phyloP scores from a whole-genome alignment of 164 flowering plant species.

The Nymphaea colorata region DNA sequence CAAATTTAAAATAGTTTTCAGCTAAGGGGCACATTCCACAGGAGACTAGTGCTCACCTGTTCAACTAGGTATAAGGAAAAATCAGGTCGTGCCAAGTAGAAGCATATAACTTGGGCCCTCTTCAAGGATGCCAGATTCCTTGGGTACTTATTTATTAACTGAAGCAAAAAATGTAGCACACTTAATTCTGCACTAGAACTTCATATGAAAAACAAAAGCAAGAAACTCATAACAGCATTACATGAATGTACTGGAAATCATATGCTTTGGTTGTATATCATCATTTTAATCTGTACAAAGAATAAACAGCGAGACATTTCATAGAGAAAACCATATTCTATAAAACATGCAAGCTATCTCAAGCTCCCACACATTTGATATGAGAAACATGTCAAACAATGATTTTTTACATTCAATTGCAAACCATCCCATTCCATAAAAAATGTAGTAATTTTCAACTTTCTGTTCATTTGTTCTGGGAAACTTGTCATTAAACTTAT shows the following conservation, averaged over 20 bases:
- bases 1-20: not conserved
- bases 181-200: not conserved
- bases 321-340: not conserved
- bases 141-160: slow-evolving; percentile 64
- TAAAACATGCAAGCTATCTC: too few species aligned
- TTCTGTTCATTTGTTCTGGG: too few species aligned
- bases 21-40: not conserved
- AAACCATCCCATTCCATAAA: too few species aligned
- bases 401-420: too few species aligned
- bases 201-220: not conserved
- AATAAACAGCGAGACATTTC: not conserved
- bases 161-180: slow-evolving; percentile 9
- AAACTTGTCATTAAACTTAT: too few species aligned
- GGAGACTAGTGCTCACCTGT: slow-evolving; percentile 31
- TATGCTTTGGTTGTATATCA: too few species aligned
- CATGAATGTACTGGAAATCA: too few species aligned
- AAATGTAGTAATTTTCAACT: too few species aligned
- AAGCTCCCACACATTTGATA: too few species aligned
- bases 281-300: too few species aligned
- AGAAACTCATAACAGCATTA: too few species aligned
- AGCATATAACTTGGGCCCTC: slow-evolving; percentile 66
- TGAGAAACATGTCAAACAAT: too few species aligned
- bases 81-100: slow-evolving; percentile 77
- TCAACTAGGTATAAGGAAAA: slow-evolving; percentile 48
- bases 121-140: slow-evolving; percentile 71